Evolutionary conservation across 2,329 filamentous ascomycete genomes (phyloP).

Genomic region (Sporothrix variecibatus): DNA sequence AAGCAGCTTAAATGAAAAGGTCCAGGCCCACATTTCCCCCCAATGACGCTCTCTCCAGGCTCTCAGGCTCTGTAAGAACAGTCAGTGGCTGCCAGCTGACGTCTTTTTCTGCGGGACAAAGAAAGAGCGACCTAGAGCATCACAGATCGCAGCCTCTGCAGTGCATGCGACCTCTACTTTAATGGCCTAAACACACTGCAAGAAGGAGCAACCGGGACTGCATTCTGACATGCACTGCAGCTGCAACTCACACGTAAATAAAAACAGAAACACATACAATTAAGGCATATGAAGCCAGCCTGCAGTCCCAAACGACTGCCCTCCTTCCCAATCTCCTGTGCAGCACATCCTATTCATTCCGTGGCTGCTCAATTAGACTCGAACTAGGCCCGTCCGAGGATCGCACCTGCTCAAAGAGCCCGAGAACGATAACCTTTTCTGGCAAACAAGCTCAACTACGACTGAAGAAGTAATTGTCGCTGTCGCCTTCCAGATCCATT

Average conservation of each 20-base stretch:
- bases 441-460: constrained; percentile 15
- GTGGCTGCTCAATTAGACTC: neutral
- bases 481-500: constrained; percentile 15
- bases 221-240: neutral
- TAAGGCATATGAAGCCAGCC: neutral
- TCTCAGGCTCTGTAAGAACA: neutral
- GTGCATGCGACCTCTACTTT: neutral
- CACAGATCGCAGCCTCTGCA: neutral
- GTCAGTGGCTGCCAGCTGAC: constrained; percentile 8
- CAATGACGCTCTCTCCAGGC: neutral
- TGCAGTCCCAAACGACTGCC: neutral
- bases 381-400: constrained; percentile 19
- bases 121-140: constrained; percentile 15
- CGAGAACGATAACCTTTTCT: constrained; percentile 16
- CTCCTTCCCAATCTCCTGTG: neutral
- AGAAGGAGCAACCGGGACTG: neutral
- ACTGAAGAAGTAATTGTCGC: neutral
- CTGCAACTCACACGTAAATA: constrained; percentile 8
- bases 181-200: neutral
- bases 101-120: constrained; percentile 8
- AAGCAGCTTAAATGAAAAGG: neutral
- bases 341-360: neutral
- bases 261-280: neutral
- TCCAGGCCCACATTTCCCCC: neutral
- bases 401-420: constrained; percentile 17